Percentiles rank a stretch among this genome's conserved stretches.
Conservation (phyloP, 306 rosid species). For the Pyrus bretschneideri region DNA sequence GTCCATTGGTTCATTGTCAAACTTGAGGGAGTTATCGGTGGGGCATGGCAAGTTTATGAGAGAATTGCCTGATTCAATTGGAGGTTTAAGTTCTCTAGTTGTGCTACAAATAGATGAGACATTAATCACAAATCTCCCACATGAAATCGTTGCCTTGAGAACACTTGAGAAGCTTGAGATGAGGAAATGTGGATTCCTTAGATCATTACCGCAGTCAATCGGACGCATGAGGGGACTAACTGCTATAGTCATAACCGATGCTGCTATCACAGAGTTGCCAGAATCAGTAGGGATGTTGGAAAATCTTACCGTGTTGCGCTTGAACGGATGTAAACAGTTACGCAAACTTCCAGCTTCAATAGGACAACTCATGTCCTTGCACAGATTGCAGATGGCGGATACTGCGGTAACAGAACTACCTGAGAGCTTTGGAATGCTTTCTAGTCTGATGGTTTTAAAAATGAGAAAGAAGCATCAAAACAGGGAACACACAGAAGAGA, state of each 20-base stretch:
- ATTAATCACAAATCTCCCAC: conserved; percentile 41
- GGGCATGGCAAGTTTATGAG: conserved; percentile 25
- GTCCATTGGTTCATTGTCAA: conserved; percentile 43
- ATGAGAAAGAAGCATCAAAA: conserved; percentile 30
- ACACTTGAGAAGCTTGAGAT: conserved; percentile 42
- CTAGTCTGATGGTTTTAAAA: conserved; percentile 37
- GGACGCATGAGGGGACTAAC: conserved; percentile 37
- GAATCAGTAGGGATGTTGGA: conserved; percentile 40
- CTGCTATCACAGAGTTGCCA: conserved; percentile 43
- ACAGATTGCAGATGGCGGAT: conserved; percentile 36
- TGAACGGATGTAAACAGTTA: conserved; percentile 36
- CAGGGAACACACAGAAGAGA: background rate
- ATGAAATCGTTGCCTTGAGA: conserved; percentile 45
- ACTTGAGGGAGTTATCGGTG: conserved; percentile 24
- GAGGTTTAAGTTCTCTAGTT: conserved; percentile 27
- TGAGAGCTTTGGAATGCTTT: conserved; percentile 52
- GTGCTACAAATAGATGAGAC: conserved; percentile 44
- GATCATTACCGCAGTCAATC: conserved; percentile 48
- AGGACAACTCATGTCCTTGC: conserved; percentile 44
- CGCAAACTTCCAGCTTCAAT: conserved; percentile 48
- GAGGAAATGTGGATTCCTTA: conserved; percentile 38
- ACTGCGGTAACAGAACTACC: conserved; percentile 45
- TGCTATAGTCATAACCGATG: conserved; percentile 23
- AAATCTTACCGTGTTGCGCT: conserved; percentile 34
- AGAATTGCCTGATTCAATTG: conserved; percentile 38